Evolutionary conservation across 2,329 filamentous ascomycete genomes (phyloP).

Genomic region (Aspergillus ochraceus): DNA sequence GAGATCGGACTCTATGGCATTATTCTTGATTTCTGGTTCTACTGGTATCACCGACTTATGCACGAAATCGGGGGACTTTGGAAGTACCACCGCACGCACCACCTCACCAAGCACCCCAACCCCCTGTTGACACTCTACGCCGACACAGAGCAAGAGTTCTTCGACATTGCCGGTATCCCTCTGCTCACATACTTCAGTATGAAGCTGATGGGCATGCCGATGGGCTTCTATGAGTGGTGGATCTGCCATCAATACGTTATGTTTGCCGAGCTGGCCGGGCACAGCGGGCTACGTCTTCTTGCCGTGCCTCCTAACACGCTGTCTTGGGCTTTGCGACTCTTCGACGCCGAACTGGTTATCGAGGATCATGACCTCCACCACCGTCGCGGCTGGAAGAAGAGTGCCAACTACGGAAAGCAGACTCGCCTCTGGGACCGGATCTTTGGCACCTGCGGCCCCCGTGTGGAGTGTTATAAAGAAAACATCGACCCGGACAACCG

Average conservation of each 20-base stretch:
- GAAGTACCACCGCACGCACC: conserved; percentile 49
- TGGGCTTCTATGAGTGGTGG: conserved; percentile 52
- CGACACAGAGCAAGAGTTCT: conserved; percentile 45
- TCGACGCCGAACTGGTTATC: conserved; percentile 41
- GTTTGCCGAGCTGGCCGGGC: conserved; percentile 31
- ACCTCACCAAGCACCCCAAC: conserved; percentile 49
- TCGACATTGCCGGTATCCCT: conserved; percentile 46
- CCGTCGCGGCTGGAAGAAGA: conserved; percentile 40
- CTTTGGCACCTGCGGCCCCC: conserved; percentile 36
- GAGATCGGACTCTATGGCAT: conserved; percentile 45
- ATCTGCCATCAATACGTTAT: conserved; percentile 47
- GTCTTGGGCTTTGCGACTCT: conserved; percentile 33
- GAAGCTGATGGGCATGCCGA: conserved; percentile 39
- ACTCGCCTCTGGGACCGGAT: conserved; percentile 40
- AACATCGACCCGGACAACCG: conserved; percentile 34
- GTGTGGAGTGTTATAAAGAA: conserved; percentile 35
- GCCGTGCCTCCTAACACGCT: conserved; percentile 36
- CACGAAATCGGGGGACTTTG: conserved; percentile 43
- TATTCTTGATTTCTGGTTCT: conserved; percentile 46
- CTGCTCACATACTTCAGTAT: conserved; percentile 41
- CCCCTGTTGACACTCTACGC: conserved; percentile 45
- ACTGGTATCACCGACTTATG: conserved; percentile 44
- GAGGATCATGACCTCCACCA: conserved; percentile 47
- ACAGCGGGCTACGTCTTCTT: conserved; percentile 33
- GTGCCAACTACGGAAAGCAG: conserved; percentile 42